Percentiles rank a stretch among this genome's conserved stretches.
These are phyloP conservation scores for Aspergillus sp. DNA, from an alignment of 2,329 filamentous ascomycete genomes.

Conservation along the genomic window DNA sequence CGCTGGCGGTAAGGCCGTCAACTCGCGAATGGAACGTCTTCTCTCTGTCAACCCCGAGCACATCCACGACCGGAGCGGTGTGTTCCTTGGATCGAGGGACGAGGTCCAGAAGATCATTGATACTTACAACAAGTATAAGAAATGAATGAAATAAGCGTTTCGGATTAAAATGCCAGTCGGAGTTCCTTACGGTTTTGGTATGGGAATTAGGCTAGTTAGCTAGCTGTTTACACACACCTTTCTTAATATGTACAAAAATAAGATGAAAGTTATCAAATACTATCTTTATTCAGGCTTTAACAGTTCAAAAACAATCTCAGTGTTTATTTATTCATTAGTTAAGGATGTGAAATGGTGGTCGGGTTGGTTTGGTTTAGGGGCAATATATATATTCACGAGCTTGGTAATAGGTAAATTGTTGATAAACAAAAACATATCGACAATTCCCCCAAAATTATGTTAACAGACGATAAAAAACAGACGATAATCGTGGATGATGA, in stretches of 20 bases:
- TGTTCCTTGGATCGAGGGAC: constrained; percentile 92
- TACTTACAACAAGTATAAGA: constrained; percentile 62
- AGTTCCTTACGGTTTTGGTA: constrained; percentile 1
- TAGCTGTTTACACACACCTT: not conserved
- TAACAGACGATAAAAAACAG: too few species aligned
- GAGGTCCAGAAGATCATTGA: constrained; percentile 95
- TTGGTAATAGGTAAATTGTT: too few species aligned
- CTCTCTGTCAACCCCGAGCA: constrained; percentile 83
- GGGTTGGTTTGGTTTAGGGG: too few species aligned
- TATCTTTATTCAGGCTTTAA: constrained; percentile 1
- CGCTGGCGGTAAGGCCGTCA: constrained; percentile 87
- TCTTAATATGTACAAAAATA: not conserved
- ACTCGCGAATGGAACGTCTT: constrained; percentile 90
- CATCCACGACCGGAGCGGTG: constrained; percentile 94
- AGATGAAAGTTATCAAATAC: constrained; percentile 1
- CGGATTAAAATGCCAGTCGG: constrained; percentile 3
- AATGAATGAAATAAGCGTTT: constrained; percentile 17
- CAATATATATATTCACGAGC: too few species aligned
- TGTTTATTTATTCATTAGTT: not conserved
- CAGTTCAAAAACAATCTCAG: not conserved
- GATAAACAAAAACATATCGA: too few species aligned
- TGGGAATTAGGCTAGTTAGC: not conserved
- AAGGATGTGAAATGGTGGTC: too few species aligned
- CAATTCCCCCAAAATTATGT: too few species aligned
- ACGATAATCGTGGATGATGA: too few species aligned